These are phyloP conservation scores for Wickerhamiella bombiphila DNA, from an alignment of 805 yeast species.

Conservation along the genomic window DNA sequence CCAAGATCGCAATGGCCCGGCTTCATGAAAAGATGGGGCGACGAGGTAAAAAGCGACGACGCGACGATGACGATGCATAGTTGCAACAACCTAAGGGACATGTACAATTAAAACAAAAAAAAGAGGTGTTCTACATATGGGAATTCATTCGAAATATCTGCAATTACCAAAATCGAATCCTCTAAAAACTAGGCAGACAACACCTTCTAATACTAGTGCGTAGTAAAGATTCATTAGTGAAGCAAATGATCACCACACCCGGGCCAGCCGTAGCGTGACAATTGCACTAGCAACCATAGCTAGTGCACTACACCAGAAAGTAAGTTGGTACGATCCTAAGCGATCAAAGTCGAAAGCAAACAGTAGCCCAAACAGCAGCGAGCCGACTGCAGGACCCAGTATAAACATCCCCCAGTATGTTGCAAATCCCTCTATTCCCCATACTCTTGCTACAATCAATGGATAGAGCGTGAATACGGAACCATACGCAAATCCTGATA, in stretches of 20 bases:
- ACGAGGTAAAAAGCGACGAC: conserved; percentile 27
- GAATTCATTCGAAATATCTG: too few relatives aligned
- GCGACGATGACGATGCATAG: conserved; percentile 35
- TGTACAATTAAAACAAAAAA: too few relatives aligned
- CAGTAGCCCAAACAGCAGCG: conserved; percentile 49
- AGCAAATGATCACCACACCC: too few relatives aligned
- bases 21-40: conserved; percentile 34
- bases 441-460: conserved; percentile 62
- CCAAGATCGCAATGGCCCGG: conserved; percentile 64
- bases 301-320: conserved; percentile 10
- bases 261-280: neutral
- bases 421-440: conserved; percentile 83
- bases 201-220: too few relatives aligned
- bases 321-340: conserved; percentile 4
- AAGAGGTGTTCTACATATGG: too few relatives aligned
- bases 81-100: too few relatives aligned
- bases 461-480: conserved; percentile 78
- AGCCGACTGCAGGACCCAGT: conserved; percentile 77
- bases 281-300: conserved; percentile 7
- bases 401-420: conserved; percentile 86
- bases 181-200: too few relatives aligned
- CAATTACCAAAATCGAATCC: too few relatives aligned
- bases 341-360: conserved; percentile 52
- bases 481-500: conserved; percentile 66
- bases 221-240: too few relatives aligned